Conservation (phyloP, 495 filamentous ascomycete species). For the Aspergillus saccharolyticus region DNA sequence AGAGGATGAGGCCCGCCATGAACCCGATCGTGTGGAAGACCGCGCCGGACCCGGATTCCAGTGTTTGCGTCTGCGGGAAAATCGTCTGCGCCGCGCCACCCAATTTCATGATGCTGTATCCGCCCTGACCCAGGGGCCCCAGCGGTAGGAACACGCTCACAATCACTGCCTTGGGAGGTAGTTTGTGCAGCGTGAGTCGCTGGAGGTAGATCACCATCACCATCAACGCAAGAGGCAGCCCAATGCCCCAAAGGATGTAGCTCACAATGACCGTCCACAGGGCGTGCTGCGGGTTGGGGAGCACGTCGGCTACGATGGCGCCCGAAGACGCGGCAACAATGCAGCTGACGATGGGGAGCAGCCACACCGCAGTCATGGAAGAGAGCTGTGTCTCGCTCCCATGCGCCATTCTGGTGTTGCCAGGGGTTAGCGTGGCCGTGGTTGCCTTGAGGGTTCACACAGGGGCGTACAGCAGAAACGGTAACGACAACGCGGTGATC, state of each 20-base stretch:
- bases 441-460: neutral
- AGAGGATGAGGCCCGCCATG: slow-evolving; percentile 49
- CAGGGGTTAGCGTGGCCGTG: neutral
- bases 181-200: slow-evolving; percentile 51
- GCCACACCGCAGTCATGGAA: slow-evolving; percentile 54
- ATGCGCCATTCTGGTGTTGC: slow-evolving; percentile 30
- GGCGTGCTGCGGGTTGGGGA: slow-evolving; percentile 48
- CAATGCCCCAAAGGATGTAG: slow-evolving; percentile 58
- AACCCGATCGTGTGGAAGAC: slow-evolving; percentile 52
- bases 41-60: slow-evolving; percentile 40
- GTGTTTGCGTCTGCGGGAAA: slow-evolving; percentile 46
- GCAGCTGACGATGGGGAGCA: slow-evolving; percentile 55
- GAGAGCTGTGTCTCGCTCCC: slow-evolving; percentile 27
- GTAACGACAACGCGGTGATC: slow-evolving; percentile 44
- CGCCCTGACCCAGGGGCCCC: slow-evolving; percentile 56
- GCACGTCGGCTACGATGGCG: slow-evolving; percentile 47
- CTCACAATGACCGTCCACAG: slow-evolving; percentile 52
- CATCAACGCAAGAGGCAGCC: slow-evolving; percentile 49
- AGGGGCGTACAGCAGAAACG: slow-evolving; percentile 55
- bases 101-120: slow-evolving; percentile 52
- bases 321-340: slow-evolving; percentile 58
- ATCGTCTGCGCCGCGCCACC: slow-evolving; percentile 45
- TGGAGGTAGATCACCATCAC: slow-evolving; percentile 58
- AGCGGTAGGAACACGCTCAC: slow-evolving; percentile 59
- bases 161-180: slow-evolving; percentile 55